Conservation (phyloP, 1,139 yeast species). For the Debaryomycetaceae sp. region DNA sequence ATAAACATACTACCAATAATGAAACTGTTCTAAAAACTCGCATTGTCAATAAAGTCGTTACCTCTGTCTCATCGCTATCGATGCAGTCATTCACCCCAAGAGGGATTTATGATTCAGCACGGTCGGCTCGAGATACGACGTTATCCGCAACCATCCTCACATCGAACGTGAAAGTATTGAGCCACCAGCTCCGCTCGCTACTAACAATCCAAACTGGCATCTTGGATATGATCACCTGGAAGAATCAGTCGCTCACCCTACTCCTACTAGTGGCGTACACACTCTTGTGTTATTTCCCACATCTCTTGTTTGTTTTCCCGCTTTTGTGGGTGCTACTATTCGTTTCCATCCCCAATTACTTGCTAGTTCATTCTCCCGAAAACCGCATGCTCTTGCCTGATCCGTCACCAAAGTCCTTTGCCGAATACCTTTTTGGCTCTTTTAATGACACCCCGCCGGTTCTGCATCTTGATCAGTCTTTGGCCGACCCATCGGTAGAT, state of each 20-base stretch:
- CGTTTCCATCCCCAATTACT: conserved; percentile 61
- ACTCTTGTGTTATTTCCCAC: conserved; percentile 58
- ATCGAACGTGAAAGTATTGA: conserved; percentile 40
- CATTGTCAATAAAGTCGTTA: no score
- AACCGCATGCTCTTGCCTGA: no score
- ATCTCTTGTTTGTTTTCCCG: conserved; percentile 56
- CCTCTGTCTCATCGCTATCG: no score
- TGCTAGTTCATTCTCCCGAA: conserved; percentile 50
- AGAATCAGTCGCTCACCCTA: conserved; percentile 47
- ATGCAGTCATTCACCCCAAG: no score
- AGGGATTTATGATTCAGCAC: no score
- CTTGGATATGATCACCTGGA: conserved; percentile 51
- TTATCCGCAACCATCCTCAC: conserved; percentile 40
- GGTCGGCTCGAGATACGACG: conserved; percentile 27
- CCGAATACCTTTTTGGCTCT: no score
- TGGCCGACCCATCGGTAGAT: no score
- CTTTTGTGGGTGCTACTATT: conserved; percentile 44
- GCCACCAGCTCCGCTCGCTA: conserved; percentile 40
- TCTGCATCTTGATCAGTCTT: no score
- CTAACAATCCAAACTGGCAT: conserved; percentile 48
- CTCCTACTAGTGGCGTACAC: conserved; percentile 43
- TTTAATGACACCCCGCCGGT: no score
- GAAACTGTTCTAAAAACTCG: no score
- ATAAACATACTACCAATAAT: no score
- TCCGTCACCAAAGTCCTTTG: no score